Base-by-base conservation (phyloP, 75 land plant genomes). In the Adiantum capillusveneris region DNA sequence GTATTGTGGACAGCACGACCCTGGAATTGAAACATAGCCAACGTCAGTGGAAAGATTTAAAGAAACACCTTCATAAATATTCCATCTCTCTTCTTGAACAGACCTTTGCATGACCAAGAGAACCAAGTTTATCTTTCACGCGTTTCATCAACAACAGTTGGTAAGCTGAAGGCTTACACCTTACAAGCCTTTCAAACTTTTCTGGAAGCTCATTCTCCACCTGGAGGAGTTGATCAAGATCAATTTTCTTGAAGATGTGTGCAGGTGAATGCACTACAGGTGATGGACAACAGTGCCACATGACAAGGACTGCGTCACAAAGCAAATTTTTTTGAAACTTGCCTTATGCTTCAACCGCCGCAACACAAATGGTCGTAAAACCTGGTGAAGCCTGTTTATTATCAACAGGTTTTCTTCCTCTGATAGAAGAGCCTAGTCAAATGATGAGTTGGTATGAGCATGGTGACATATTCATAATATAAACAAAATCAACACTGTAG, bases 271-370 rank as follows among this genome's bases (percentile, higher is more conserved):
- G 37, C 37, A 34, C 7, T 9, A 34, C 9, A 34, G 3, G 37
- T 34, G n/a, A n/a, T 18, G 22, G 53, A 51, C 53, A 51, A 11
- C 11, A 9, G 6, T 51, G 22, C 53, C 42, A 9, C 42, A 39
- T 13, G 13, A 39, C 42, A 39, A 39, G 13, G n/a, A n/a, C n/a
- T n/a, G n/a, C n/a, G n/a, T n/a, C n/a, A n/a, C n/a, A n/a, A n/a
- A n/a, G n/a, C n/a, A n/a, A n/a, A n/a, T n/a, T n/a, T n/a, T n/a
- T n/a, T n/a, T n/a, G n/a, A n/a, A n/a, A 11, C 75, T 50, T 36
- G 91, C 99, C 99, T 95, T 95, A 65, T 95, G 96, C 57, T 95
- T 95, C 41, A 95, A 73, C 64, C 99, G 86, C 30, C 99, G 79
- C 57, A 95, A 83, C 51, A 95, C 90, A 78, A 95, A 95, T 21